These are phyloP conservation scores for Fusarium sp. DNA, from an alignment of 2,329 filamentous ascomycete species.

Conservation along the genomic window DNA sequence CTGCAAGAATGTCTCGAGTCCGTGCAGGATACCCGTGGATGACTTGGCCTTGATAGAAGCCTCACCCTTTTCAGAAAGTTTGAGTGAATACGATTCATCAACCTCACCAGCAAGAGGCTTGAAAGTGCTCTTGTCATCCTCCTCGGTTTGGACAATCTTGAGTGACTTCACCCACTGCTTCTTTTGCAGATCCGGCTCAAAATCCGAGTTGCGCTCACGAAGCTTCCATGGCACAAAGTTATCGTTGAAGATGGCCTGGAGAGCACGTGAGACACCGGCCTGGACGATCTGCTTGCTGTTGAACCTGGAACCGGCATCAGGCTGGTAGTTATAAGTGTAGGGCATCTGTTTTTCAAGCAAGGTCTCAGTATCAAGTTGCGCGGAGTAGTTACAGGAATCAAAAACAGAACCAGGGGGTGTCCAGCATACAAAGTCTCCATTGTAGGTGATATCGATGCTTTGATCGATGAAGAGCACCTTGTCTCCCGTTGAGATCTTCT, in stretches of 20 bases:
- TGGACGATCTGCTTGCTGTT: constrained; percentile 64
- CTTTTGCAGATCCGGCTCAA: constrained; percentile 64
- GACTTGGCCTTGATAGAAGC: constrained; percentile 72
- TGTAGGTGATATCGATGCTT: constrained; percentile 64
- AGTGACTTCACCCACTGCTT: constrained; percentile 67
- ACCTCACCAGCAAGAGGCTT: constrained; percentile 70
- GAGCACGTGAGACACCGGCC: constrained; percentile 66
- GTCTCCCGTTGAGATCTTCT: constrained; percentile 60
- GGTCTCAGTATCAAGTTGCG: constrained; percentile 45
- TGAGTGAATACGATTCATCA: constrained; percentile 80
- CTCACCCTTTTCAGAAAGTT: constrained; percentile 64
- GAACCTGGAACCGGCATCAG: constrained; percentile 50
- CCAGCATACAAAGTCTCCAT: constrained; percentile 65
- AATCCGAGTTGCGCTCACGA: constrained; percentile 68
- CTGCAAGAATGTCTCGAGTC: constrained; percentile 80
- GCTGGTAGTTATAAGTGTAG: constrained; percentile 57
- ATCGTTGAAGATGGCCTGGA: constrained; percentile 71
- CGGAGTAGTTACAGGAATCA: constrained; percentile 28
- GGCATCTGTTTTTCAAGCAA: constrained; percentile 54
- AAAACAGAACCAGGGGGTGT: constrained; percentile 44
- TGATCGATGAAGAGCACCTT: constrained; percentile 63
- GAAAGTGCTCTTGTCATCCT: constrained; percentile 63
- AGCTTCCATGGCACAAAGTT: constrained; percentile 84
- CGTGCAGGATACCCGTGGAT: constrained; percentile 74
- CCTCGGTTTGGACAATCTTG: constrained; percentile 66